These are phyloP conservation scores for Sclerotinia borealis DNA, from an alignment of 2,329 filamentous ascomycete genomes.

Conservation along the genomic window DNA sequence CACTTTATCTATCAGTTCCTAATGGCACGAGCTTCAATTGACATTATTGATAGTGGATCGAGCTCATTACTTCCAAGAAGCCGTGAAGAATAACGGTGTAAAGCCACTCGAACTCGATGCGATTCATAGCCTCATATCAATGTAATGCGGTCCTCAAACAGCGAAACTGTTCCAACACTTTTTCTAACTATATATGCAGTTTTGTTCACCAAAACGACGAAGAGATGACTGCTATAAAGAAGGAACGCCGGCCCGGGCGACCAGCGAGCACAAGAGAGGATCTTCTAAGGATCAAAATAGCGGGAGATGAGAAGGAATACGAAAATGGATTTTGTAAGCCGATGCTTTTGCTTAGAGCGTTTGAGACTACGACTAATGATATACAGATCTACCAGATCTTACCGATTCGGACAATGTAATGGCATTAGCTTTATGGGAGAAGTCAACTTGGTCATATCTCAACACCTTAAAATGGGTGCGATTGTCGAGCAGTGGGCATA, in stretches of 20 bases:
- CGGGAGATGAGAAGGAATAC: slow-evolving; percentile 70
- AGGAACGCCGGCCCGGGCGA: slow-evolving; percentile 68
- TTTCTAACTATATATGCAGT: slow-evolving; percentile 33
- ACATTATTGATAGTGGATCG: slow-evolving; percentile 50
- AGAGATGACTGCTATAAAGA: slow-evolving; percentile 60
- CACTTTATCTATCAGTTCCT: not conserved
- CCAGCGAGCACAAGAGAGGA: slow-evolving; percentile 74
- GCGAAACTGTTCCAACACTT: not conserved
- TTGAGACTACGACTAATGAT: slow-evolving; percentile 15
- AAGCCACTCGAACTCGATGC: slow-evolving; percentile 47
- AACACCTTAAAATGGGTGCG: slow-evolving; percentile 72
- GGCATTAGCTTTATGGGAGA: slow-evolving; percentile 72
- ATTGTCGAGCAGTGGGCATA: slow-evolving; percentile 57
- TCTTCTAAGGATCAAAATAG: slow-evolving; percentile 64
- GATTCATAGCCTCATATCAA: slow-evolving; percentile 55
- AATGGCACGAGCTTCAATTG: slow-evolving; percentile 9
- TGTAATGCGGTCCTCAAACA: slow-evolving; percentile 42
- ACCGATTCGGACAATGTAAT: slow-evolving; percentile 58
- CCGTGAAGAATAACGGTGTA: slow-evolving; percentile 46
- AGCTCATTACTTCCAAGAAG: slow-evolving; percentile 66
- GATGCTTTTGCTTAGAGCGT: not conserved
- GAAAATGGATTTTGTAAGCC: slow-evolving; percentile 73
- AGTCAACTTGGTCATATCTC: slow-evolving; percentile 77
- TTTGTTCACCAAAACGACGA: slow-evolving; percentile 66
- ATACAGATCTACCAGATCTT: slow-evolving; percentile 66